These are phyloP conservation scores for Crithidia fasciculata DNA, from an alignment of 208 protist genomes.

Conservation along the genomic window DNA sequence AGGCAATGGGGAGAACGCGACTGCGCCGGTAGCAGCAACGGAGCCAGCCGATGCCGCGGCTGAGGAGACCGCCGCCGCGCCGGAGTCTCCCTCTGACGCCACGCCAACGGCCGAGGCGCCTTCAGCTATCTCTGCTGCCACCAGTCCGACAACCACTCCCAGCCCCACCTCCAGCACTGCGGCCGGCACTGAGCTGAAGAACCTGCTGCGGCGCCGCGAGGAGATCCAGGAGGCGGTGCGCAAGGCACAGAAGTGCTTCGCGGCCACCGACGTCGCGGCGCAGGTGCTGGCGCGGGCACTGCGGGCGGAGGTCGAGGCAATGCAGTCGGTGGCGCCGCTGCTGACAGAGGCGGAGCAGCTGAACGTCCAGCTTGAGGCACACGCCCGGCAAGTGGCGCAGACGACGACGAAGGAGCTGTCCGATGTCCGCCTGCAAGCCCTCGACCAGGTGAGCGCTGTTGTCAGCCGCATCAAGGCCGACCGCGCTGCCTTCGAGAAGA, in stretches of 20 bases:
- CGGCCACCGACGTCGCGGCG: constrained; percentile 43
- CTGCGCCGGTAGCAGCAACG: background rate
- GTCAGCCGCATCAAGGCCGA: constrained; percentile 50
- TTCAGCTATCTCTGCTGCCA: too few species aligned
- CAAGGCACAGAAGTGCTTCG: constrained; percentile 34
- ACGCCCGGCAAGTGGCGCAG: constrained; percentile 37
- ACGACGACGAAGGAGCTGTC: constrained; percentile 52
- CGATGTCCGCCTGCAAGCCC: constrained; percentile 41
- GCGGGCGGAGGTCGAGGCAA: constrained; percentile 31
- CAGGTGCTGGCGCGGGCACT: constrained; percentile 35
- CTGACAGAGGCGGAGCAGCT: constrained; percentile 39
- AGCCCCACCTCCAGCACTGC: background rate
- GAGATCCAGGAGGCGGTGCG: constrained; percentile 42
- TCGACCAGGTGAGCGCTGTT: constrained; percentile 36
- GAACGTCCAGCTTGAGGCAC: constrained; percentile 32
- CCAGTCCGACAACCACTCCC: background rate
- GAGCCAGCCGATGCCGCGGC: background rate
- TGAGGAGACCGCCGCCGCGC: background rate
- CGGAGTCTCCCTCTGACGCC: too few species aligned
- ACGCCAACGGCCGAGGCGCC: too few species aligned
- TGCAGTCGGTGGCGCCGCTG: constrained; percentile 29
- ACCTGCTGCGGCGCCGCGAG: constrained; percentile 39
- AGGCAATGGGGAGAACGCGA: background rate
- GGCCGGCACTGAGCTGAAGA: constrained; percentile 11
- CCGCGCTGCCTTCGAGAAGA: constrained; percentile 38